Conservation (phyloP, 148 eudicot genomes). For the Dianthus caryophyllus region DNA sequence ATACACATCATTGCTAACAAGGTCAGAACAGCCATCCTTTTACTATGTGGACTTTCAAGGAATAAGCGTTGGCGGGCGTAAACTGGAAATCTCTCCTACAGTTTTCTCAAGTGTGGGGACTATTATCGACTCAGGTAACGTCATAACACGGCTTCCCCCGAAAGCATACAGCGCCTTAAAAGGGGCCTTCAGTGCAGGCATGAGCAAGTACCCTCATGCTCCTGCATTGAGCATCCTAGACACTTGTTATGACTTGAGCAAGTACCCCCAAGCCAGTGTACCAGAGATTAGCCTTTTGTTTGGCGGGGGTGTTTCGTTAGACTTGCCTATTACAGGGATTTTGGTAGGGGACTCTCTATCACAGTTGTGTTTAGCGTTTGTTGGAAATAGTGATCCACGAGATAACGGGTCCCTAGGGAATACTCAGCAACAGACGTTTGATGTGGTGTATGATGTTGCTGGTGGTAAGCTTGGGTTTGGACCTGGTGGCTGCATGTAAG, state of each 20-base stretch:
- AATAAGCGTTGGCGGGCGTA: slow-evolving; percentile 41
- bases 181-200: slow-evolving; percentile 36
- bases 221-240: slow-evolving; percentile 50
- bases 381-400: slow-evolving; percentile 36
- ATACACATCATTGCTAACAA: slow-evolving; percentile 42
- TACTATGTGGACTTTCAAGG: slow-evolving; percentile 45
- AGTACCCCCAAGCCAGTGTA: slow-evolving; percentile 25
- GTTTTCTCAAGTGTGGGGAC: slow-evolving; percentile 46
- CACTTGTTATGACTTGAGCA: slow-evolving; percentile 59
- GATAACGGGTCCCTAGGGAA: slow-evolving; percentile 54
- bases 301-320: slow-evolving; percentile 36
- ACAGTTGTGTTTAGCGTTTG: slow-evolving; percentile 62
- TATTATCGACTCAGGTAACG: slow-evolving; percentile 77
- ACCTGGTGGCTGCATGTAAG: slow-evolving; percentile 41
- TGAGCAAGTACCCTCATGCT: slow-evolving; percentile 47
- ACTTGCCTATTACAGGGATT: slow-evolving; percentile 39
- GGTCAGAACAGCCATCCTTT: slow-evolving; percentile 36
- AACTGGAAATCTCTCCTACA: slow-evolving; percentile 39
- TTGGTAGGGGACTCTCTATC: slow-evolving; percentile 17
- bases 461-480: slow-evolving; percentile 71
- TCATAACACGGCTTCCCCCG: slow-evolving; percentile 59
- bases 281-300: slow-evolving; percentile 50
- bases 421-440: slow-evolving; percentile 54
- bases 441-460: slow-evolving; percentile 65
- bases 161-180: slow-evolving; percentile 48